A percentile compares a stretch with the other conserved stretches of the same genome.
These are phyloP conservation scores for Thermothelomyces thermophilus DNA, from an alignment of 2,329 filamentous ascomycete species.

Conservation along the genomic window DNA sequence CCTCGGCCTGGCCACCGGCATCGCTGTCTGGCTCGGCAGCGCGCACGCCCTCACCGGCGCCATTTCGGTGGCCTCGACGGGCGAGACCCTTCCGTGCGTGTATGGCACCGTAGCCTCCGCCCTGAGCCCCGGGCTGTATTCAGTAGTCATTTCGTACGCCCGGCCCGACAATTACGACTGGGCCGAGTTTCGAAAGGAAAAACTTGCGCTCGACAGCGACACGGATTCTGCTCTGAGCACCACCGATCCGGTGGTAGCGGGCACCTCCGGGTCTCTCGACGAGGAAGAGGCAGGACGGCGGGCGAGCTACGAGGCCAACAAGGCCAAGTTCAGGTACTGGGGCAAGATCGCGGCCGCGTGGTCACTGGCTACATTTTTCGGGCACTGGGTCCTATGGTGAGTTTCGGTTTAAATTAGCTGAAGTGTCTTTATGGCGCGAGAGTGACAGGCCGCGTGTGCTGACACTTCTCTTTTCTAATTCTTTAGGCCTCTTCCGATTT, in stretches of 20 bases:
- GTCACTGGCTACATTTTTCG: neutral
- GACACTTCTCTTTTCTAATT: too few relatives aligned
- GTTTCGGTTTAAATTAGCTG: too few relatives aligned
- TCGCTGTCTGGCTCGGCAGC: neutral
- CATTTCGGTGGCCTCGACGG: neutral
- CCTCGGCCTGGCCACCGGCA: neutral
- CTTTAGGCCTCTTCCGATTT: neutral
- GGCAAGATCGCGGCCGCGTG: neutral
- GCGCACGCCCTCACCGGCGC: neutral
- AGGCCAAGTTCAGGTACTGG: constrained; percentile 3
- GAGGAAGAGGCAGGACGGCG: neutral
- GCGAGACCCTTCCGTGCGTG: neutral
- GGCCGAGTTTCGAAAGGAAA: neutral
- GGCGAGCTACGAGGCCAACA: neutral
- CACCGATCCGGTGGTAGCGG: too few relatives aligned
- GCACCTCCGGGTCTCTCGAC: neutral
- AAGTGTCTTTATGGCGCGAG: too few relatives aligned
- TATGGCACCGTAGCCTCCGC: neutral
- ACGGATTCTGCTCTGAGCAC: neutral
- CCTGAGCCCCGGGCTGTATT: neutral
- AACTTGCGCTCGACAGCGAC: neutral
- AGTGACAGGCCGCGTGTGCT: too few relatives aligned
- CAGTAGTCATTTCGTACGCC: neutral
- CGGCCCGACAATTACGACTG: neutral
- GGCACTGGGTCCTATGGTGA: neutral